Percentiles rank a stretch among this genome's conserved stretches.
Evolutionary conservation across 352 stramenopile genomes (phyloP).

Genomic region (Pythium brassicae): DNA sequence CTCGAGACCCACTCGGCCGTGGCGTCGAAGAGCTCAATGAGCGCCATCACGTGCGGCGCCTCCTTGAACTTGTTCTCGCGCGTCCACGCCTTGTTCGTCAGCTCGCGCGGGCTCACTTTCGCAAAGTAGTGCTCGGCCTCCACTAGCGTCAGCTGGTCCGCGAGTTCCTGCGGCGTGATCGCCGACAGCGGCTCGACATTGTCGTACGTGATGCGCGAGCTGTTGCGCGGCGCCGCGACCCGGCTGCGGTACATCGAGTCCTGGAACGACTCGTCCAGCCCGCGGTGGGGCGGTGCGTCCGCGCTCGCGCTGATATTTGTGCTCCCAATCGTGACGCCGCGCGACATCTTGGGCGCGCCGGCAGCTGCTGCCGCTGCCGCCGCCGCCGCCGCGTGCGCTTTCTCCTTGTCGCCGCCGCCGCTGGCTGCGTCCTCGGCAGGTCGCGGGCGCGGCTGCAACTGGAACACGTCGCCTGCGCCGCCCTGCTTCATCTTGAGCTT

Average conservation of each 20-base stretch:
- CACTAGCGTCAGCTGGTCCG: slow-evolving; percentile 78
- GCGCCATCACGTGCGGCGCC: slow-evolving; percentile 71
- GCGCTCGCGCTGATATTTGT: slow-evolving; percentile 3
- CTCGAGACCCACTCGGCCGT: slow-evolving; percentile 85
- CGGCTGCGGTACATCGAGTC: slow-evolving; percentile 64
- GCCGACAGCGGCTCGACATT: slow-evolving; percentile 69
- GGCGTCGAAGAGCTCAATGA: slow-evolving; percentile 85
- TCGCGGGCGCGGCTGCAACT: slow-evolving; percentile 29
- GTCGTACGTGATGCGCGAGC: slow-evolving; percentile 70
- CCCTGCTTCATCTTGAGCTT: slow-evolving; percentile 57
- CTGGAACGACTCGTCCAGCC: slow-evolving; percentile 58
- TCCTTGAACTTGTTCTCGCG: slow-evolving; percentile 77
- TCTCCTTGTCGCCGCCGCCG: background rate
- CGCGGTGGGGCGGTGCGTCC: slow-evolving; percentile 1
- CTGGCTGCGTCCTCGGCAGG: slow-evolving; percentile 4
- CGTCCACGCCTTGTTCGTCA: slow-evolving; percentile 88
- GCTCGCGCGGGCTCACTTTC: slow-evolving; percentile 61
- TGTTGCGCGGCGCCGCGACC: slow-evolving; percentile 49
- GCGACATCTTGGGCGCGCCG: slow-evolving; percentile 51
- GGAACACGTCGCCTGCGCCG: slow-evolving; percentile 47
- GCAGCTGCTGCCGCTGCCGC: background rate
- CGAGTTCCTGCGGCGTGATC: slow-evolving; percentile 58
- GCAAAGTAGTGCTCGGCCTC: slow-evolving; percentile 75
- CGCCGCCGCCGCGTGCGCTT: background rate
- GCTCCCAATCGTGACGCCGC: slow-evolving; percentile 65